These are phyloP conservation scores for Quercus glauca DNA, from an alignment of 306 rosid species.

Conservation along the genomic window DNA sequence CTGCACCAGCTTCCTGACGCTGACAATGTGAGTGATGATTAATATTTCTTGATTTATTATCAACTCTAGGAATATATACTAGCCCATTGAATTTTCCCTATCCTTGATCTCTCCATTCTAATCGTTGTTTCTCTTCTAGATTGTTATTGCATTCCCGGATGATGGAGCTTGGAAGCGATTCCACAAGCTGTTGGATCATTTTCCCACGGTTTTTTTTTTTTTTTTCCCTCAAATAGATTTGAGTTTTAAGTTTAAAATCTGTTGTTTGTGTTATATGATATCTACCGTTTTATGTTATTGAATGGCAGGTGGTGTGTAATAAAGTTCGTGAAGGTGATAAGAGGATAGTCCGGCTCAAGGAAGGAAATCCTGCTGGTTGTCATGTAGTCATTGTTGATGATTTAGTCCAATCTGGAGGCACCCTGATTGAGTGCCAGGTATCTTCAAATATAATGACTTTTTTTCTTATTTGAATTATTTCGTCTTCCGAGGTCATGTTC, in stretches of 20 bases:
- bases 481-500: background rate
- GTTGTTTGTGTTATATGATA: slow-evolving; percentile 3
- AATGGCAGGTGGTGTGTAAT: slow-evolving; percentile 75
- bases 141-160: slow-evolving; percentile 94
- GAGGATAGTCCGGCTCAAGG: slow-evolving; percentile 92
- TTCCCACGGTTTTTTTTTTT: slow-evolving; percentile 47
- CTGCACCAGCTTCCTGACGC: slow-evolving; percentile 78
- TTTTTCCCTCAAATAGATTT: slow-evolving; percentile 9
- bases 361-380: slow-evolving; percentile 76
- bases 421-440: slow-evolving; percentile 97
- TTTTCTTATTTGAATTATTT: background rate
- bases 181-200: slow-evolving; percentile 84
- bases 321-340: slow-evolving; percentile 97
- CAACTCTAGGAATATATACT: background rate
- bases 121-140: slow-evolving; percentile 41
- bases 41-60: background rate
- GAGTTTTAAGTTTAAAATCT: slow-evolving; percentile 9
- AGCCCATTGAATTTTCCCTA: slow-evolving; percentile 5
- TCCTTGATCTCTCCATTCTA: background rate
- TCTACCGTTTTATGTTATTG: background rate
- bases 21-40: slow-evolving; percentile 47
- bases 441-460: background rate
- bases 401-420: slow-evolving; percentile 97
- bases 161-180: slow-evolving; percentile 99
- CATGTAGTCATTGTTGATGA: slow-evolving; percentile 97